phyloP scores from a whole-genome alignment of 1,284 basidiomycete species.

The Cystobasidiaceae sp. region DNA sequence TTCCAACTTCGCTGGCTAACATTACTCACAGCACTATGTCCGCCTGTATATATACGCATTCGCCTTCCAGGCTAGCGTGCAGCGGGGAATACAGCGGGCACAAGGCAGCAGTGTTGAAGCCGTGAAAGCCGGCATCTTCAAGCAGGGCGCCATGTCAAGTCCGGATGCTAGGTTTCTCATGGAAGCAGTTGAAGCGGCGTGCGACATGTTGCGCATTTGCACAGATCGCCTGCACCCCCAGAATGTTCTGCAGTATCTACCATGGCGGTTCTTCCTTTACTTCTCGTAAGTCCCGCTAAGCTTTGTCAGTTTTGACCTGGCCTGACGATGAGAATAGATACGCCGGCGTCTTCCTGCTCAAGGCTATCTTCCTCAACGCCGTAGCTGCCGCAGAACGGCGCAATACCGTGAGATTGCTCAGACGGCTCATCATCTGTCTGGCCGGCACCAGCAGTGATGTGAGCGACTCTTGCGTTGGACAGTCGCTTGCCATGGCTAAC shows the following conservation, averaged over 20 bases:
- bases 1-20: neutral
- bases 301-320: neutral
- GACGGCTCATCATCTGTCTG: conserved; percentile 38
- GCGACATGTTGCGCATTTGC: conserved; percentile 37
- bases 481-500: too few species aligned
- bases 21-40: conserved; percentile 44
- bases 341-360: conserved; percentile 37
- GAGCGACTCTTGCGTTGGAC: neutral
- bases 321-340: conserved; percentile 25
- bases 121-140: conserved; percentile 33
- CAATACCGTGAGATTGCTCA: conserved; percentile 36
- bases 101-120: conserved; percentile 18
- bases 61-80: conserved; percentile 50
- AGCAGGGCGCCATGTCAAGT: conserved; percentile 34
- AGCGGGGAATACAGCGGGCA: conserved; percentile 36
- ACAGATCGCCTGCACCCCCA: conserved; percentile 38
- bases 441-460: conserved; percentile 31
- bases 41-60: conserved; percentile 50
- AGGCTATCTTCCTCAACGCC: conserved; percentile 40
- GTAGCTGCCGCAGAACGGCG: conserved; percentile 34
- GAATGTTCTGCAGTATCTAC: conserved; percentile 36
- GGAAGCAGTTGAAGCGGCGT: conserved; percentile 41
- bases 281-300: conserved; percentile 34
- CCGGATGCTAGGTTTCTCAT: conserved; percentile 40
- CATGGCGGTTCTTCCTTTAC: conserved; percentile 39